Evolutionary conservation across 805 yeast species (phyloP).

Genomic region (Lipomyces yamadae): DNA sequence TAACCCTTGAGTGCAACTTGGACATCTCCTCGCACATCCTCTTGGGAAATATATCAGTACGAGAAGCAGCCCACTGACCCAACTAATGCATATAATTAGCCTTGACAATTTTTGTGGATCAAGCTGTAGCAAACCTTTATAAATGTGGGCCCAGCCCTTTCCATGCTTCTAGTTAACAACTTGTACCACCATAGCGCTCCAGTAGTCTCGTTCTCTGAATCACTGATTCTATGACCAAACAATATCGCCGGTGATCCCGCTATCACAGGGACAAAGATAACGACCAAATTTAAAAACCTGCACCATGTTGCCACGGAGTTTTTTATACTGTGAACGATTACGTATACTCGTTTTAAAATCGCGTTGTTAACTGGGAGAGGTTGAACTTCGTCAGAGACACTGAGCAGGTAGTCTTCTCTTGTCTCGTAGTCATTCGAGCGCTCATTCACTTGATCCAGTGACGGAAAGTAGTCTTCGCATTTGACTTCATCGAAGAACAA

Average conservation of each 20-base stretch:
- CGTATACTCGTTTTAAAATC: neutral
- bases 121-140: constrained; percentile 45
- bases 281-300: constrained; percentile 70
- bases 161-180: constrained; percentile 67
- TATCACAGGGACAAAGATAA: constrained; percentile 72
- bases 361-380: constrained; percentile 7
- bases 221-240: constrained; percentile 52
- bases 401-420: constrained; percentile 32
- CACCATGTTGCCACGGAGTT: constrained; percentile 73
- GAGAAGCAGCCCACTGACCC: constrained; percentile 99
- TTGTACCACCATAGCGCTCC: constrained; percentile 78
- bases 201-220: constrained; percentile 51
- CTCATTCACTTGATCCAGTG: constrained; percentile 20
- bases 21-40: constrained; percentile 79
- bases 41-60: constrained; percentile 88
- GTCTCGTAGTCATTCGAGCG: constrained; percentile 17
- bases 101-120: neutral
- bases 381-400: constrained; percentile 17
- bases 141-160: constrained; percentile 87
- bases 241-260: constrained; percentile 62
- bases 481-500: neutral
- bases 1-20: constrained; percentile 79
- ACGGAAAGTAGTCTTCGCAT: constrained; percentile 17
- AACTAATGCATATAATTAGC: constrained; percentile 59
- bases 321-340: neutral